Percentiles rank a stretch among this genome's conserved stretches.
Evolutionary conservation across 345 rosid genomes (phyloP).

Genomic region (Angophora floribunda): DNA sequence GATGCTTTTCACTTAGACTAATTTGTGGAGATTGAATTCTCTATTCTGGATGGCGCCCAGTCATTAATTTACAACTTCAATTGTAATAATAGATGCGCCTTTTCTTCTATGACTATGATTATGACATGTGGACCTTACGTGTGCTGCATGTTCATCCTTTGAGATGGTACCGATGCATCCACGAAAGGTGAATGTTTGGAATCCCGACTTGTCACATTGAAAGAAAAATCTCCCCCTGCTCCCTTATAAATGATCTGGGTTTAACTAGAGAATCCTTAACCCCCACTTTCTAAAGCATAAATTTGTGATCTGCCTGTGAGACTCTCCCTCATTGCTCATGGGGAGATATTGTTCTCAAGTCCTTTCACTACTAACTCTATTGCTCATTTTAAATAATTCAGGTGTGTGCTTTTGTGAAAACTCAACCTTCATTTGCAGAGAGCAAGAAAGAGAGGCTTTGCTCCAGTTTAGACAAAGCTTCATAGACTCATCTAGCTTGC

Average conservation of each 20-base stretch:
- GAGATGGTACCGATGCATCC: too few species aligned
- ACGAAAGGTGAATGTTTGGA: background rate
- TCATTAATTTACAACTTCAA: background rate
- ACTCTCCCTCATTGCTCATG: background rate
- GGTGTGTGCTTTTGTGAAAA: background rate
- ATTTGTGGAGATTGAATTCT: background rate
- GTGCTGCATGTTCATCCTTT: background rate
- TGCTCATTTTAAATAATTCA: background rate
- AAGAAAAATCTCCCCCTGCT: too few species aligned
- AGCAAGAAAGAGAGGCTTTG: background rate
- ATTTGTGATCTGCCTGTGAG: too few species aligned
- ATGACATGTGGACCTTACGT: too few species aligned
- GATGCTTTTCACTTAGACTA: accelerated
- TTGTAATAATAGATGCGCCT: background rate
- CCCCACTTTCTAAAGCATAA: background rate
- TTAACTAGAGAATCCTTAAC: background rate
- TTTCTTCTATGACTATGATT: background rate
- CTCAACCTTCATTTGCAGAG: background rate
- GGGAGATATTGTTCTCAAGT: background rate
- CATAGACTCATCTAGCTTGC: background rate
- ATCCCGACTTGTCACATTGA: too few species aligned
- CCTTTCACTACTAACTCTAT: background rate
- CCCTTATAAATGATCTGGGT: background rate
- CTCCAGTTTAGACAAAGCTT: background rate
- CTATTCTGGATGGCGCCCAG: background rate